Evolutionary conservation across 73 alveolate genomes (phyloP), one percentile per base, ranked within the genome.

Genomic region (Stentor coeruleus): DNA sequence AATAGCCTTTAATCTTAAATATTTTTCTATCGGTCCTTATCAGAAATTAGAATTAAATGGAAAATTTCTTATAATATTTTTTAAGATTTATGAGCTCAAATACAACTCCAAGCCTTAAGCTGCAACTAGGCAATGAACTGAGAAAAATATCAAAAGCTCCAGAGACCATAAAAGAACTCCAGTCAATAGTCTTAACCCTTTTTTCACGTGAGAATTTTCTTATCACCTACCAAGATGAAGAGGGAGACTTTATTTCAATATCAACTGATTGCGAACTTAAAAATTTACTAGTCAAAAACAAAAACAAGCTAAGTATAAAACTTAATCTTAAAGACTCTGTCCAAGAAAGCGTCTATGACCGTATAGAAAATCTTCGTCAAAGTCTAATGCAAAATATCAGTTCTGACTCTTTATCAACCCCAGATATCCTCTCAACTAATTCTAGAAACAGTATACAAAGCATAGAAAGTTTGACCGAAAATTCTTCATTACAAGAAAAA

Each of bases 211-310:
- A 37, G 11, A 26, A 66, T 20, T 66, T 66, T 31, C 39, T 11
- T 26, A 66, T 38, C 30, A 75, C 38, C 38, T 75, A 36, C 84
- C 83, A 75, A 75, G 66, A 75, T 37, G 83, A 75, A 31, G 81
- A 75, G 39, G 83, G 83, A 35, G 66, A 75, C 38, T 20, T n/a
- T 6, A 31, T 75, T 75, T 20, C 30, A 33, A 36, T 75, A 14
- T 31, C 83, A 20, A 75, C 26, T 75, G 83, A 75, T 38, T 20
- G 26, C n/a, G 72, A 37, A 14, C 38, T 75, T 1, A 31, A 75
- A n/a, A 30, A 31, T 1, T 31, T 39, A n/a, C 38, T 26, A n/a
- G 81, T 37, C 1, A 75, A 31, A 26, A 28, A 37, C n/a, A 40
- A 1, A 11, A 26, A 31, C 36, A 66, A 66, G 39, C 36, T 40